These are phyloP conservation scores for Trichoderma erinaceum DNA, from an alignment of 495 filamentous ascomycete genomes.

Conservation along the genomic window DNA sequence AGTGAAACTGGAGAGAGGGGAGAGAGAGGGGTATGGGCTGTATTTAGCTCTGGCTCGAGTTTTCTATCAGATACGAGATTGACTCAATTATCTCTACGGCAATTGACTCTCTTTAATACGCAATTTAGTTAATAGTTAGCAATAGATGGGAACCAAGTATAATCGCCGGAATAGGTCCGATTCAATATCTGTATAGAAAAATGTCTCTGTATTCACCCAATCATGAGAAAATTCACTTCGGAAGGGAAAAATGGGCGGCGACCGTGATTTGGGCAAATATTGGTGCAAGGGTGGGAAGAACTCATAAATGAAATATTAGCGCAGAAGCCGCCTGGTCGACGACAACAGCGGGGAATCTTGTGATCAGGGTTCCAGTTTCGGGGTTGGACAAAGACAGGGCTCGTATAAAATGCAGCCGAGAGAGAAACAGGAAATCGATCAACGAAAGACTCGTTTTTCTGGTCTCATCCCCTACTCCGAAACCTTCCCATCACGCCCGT, in stretches of 20 bases:
- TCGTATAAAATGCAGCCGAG: not conserved
- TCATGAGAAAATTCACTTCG: too few relatives aligned
- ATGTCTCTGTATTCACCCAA: too few relatives aligned
- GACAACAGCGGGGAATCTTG: conserved; percentile 4
- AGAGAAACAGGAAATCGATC: conserved; percentile 8
- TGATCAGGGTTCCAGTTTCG: conserved; percentile 4
- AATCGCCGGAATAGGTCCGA: too few relatives aligned
- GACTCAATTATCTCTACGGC: too few relatives aligned
- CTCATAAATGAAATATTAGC: not conserved
- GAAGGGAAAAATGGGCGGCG: not conserved
- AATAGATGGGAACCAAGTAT: too few relatives aligned
- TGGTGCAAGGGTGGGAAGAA: not conserved
- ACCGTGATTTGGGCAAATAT: not conserved
- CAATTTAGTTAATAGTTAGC: too few relatives aligned
- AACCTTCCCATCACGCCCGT: not conserved
- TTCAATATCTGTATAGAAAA: too few relatives aligned
- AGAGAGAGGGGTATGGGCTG: too few relatives aligned
- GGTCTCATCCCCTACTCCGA: not conserved
- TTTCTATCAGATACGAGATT: too few relatives aligned
- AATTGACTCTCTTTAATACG: too few relatives aligned
- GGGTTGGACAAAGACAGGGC: conserved; percentile 10
- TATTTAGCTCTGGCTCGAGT: too few relatives aligned
- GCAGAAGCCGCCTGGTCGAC: not conserved
- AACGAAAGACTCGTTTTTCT: not conserved
- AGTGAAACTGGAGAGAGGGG: too few relatives aligned